phyloP scores from a whole-genome alignment of 306 rosid species.

The Mucuna pruriens region DNA sequence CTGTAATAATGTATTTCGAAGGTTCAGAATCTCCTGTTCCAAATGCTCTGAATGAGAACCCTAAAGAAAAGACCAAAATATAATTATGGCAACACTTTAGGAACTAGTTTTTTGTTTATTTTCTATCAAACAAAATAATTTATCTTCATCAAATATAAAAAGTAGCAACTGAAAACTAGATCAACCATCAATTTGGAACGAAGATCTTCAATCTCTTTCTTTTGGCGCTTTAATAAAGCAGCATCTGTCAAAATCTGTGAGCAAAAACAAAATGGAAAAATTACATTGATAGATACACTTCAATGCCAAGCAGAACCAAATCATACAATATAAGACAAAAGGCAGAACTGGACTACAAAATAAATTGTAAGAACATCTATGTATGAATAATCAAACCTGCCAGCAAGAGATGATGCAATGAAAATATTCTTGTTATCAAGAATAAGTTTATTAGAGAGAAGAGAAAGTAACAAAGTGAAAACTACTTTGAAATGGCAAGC shows the following conservation, averaged over 20 bases:
- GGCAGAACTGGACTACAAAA: conserved; percentile 14
- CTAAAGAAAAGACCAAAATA: conserved; percentile 48
- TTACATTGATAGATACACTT: conserved; percentile 21
- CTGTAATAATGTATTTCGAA: conserved; percentile 89
- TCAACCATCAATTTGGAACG: conserved; percentile 88
- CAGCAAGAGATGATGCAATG: conserved; percentile 24
- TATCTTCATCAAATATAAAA: neutral
- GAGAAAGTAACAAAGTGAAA: conserved; percentile 24
- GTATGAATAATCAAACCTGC: conserved; percentile 20
- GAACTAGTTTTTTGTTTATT: neutral
- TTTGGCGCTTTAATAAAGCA: conserved; percentile 95
- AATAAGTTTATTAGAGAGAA: neutral
- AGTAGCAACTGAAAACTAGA: conserved; percentile 31
- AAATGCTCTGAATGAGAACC: conserved; percentile 95
- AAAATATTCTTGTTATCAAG: neutral
- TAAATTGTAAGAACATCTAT: neutral
- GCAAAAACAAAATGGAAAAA: conserved; percentile 27
- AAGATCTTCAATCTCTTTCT: conserved; percentile 92
- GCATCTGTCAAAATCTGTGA: conserved; percentile 97
- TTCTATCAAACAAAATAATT: conserved; percentile 8
- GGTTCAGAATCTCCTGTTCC: conserved; percentile 79
- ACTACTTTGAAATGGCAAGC: conserved; percentile 8
- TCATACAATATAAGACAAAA: conserved; percentile 28
- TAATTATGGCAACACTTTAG: conserved; percentile 17
- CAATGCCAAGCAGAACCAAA: conserved; percentile 31